Evolutionary conservation across 257 asterid genomes (phyloP), one percentile per base, ranked within the genome.

Genomic region (Solanum pimpinellifolium): DNA sequence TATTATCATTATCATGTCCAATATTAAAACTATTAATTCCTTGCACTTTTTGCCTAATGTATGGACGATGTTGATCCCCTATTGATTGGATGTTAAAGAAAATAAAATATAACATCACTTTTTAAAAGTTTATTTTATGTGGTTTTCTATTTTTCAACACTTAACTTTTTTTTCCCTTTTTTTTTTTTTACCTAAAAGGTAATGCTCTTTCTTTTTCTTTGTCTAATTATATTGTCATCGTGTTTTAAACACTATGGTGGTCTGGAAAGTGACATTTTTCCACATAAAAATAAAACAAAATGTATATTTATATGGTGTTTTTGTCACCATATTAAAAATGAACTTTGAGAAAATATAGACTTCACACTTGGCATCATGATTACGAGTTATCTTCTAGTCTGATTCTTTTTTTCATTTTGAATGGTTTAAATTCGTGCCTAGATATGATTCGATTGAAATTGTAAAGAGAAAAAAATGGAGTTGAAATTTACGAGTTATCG

Each of bases 131-230:
- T n/a, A 6, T 39, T 23, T 75, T 74, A 3, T 23, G 35, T 39
- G 33, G 35, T 41, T 41, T 75, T 42, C 49, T 39, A 39, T 39
- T 39, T 52, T 39, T 73, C 29, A 35, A 9, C 4, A 35, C 3
- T 65, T 20, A 33, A 0, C 21, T 11, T 1, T 33, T 11, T 16
- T 31, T 69, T 5, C 1, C 9, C 10, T 72, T 18, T 0, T 0
- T 68, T 5, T 37, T 11, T 5, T 37, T 39, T 75, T 21, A 75
- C 83, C 23, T 41, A 70, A 70, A 70, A 70, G 3, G n/a, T 33
- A 18, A 4, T 33, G 27, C 2, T 16, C 1, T 31, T 31, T 76
- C 27, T n/a, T 14, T n/a, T 74, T 72, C 29, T 74, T 23, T 42
- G 8, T 15, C 60, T 3, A 8, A 25, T 29, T 39, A 68, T 68